phyloP scores from a whole-genome alignment of 2,329 filamentous ascomycete species.

The Lachnellula subtilissima region DNA sequence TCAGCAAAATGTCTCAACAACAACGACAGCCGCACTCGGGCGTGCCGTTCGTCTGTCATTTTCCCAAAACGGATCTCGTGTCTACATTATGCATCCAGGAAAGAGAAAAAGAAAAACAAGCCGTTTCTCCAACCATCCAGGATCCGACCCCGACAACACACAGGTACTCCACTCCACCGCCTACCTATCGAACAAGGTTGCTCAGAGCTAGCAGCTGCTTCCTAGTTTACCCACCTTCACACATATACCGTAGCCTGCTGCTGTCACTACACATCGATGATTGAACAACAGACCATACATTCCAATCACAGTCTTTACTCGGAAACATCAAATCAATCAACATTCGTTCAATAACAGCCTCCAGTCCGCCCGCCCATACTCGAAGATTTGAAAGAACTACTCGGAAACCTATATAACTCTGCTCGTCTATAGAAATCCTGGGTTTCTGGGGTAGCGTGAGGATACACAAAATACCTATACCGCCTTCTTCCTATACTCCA shows the following conservation, averaged over 20 bases:
- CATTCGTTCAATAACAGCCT: slow-evolving; percentile 6
- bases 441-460: not conserved
- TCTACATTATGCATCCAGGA: too few relatives aligned
- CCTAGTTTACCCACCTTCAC: slow-evolving; percentile 9
- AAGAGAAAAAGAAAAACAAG: too few relatives aligned
- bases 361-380: not conserved
- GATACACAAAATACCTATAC: not conserved
- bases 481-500: not conserved
- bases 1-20: not conserved
- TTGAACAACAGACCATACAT: not conserved
- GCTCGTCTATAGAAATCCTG: not conserved
- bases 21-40: not conserved
- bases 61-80: not conserved
- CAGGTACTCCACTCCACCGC: too few relatives aligned
- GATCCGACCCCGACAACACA: too few relatives aligned
- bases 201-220: not conserved
- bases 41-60: not conserved
- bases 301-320: not conserved
- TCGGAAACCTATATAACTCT: not conserved
- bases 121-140: too few relatives aligned
- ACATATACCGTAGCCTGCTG: slow-evolving; percentile 19
- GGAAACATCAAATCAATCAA: not conserved
- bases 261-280: not conserved
- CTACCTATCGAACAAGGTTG: not conserved
- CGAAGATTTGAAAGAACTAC: not conserved